Evolutionary conservation across 2,329 filamentous ascomycete species (phyloP).

Genomic region (Fusarium sp.): DNA sequence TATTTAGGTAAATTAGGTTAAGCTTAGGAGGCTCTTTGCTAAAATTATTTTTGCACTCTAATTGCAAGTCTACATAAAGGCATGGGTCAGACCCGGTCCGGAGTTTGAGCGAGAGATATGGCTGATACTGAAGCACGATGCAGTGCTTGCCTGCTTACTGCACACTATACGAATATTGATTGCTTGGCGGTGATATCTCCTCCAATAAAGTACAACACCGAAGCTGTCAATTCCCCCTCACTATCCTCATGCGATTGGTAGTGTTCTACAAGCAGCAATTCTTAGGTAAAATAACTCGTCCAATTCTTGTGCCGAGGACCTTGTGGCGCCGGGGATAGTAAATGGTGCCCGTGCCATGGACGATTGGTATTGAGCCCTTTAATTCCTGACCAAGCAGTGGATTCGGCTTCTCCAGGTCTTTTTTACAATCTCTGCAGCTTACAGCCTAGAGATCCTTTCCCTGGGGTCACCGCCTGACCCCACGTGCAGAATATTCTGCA

Average conservation of each 20-base stretch:
- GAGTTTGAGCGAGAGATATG: constrained; percentile 22
- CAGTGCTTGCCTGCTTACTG: background rate
- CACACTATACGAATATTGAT: constrained; percentile 14
- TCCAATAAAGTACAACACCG: background rate
- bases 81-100: background rate
- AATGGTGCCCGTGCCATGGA: constrained; percentile 28
- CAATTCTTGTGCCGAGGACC: background rate
- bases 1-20: background rate
- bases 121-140: constrained; percentile 22
- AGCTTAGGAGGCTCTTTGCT: background rate
- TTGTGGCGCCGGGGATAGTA: constrained; percentile 9
- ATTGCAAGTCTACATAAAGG: background rate
- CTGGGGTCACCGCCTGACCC: constrained; percentile 34
- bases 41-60: background rate
- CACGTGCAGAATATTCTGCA: constrained; percentile 35
- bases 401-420: background rate
- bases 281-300: constrained; percentile 4
- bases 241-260: background rate
- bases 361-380: constrained; percentile 27
- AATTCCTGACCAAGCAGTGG: background rate
- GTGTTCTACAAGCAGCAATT: background rate
- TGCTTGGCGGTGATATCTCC: constrained; percentile 1
- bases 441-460: constrained; percentile 6
- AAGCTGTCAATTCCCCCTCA: background rate
- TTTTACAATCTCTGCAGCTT: background rate